A percentile compares a stretch with the other conserved stretches of the same genome.
Conservation (phyloP, 1,284 basidiomycete species). For the Ganoderma multipileum region DNA sequence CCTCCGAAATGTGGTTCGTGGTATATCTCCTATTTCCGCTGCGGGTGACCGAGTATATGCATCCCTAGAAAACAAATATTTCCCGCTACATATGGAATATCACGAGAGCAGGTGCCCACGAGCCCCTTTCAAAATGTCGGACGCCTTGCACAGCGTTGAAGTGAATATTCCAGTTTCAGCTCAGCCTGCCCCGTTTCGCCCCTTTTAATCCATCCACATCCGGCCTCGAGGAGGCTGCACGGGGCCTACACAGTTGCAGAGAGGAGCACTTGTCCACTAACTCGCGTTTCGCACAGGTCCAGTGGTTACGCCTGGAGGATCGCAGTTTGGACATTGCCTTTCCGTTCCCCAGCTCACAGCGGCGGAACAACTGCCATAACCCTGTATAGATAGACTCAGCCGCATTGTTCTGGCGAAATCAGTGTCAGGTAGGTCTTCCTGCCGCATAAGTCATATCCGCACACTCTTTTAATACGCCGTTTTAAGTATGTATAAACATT, state of each 20-base stretch:
- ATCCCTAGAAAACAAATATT: slow-evolving; percentile 35
- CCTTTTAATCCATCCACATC: background rate
- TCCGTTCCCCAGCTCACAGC: background rate
- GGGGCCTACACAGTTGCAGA: background rate
- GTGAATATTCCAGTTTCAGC: background rate
- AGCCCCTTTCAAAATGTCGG: background rate
- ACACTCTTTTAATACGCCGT: background rate
- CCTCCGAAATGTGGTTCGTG: slow-evolving; percentile 32
- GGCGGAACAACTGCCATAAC: background rate
- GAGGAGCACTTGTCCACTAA: background rate
- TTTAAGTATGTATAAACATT: background rate
- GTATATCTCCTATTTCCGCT: background rate
- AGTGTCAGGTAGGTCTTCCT: background rate
- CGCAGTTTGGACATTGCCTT: background rate
- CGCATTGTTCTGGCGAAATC: background rate
- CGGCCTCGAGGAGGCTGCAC: background rate
- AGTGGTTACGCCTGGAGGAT: background rate
- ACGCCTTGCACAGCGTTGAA: background rate
- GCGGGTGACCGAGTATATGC: background rate
- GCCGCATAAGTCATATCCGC: background rate
- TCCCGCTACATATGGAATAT: slow-evolving; percentile 31
- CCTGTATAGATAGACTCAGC: background rate
- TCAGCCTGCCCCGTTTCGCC: background rate
- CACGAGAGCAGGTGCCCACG: background rate
- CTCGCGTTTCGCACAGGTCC: background rate